Evolutionary conservation across 768 basidiomycete genomes (phyloP).

Genomic region (Tricholoma sp.): DNA sequence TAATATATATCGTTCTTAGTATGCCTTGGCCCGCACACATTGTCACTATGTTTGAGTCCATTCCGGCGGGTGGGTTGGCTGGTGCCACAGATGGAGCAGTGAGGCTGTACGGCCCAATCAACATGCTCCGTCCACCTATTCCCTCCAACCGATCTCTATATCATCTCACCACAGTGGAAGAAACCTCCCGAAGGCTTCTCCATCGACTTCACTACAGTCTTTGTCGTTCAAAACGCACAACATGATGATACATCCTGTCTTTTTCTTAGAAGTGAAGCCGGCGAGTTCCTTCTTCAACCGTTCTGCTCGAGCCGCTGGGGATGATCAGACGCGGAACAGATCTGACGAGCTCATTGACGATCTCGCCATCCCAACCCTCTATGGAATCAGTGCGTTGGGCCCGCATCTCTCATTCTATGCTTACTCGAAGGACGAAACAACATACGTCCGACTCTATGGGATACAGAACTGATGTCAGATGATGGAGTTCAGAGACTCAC

Average conservation of each 20-base stretch:
- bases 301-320: conserved; percentile 16
- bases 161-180: conserved; percentile 17
- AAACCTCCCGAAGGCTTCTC: conserved; percentile 7
- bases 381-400: conserved; percentile 22
- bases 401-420: conserved; percentile 19
- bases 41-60: conserved; percentile 7
- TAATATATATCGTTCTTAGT: too few species aligned
- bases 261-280: conserved; percentile 24
- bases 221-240: conserved; percentile 12
- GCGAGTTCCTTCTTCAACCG: conserved; percentile 5
- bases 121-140: conserved; percentile 16
- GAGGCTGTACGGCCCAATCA: conserved; percentile 21
- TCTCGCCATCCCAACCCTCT: conserved; percentile 13
- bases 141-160: conserved; percentile 12
- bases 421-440: neutral
- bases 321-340: conserved; percentile 21
- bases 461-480: neutral
- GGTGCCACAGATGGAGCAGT: conserved; percentile 13
- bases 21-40: conserved; percentile 8
- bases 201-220: conserved; percentile 17
- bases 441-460: neutral
- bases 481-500: neutral
- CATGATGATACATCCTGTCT: conserved; percentile 21
- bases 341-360: conserved; percentile 13
- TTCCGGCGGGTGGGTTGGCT: conserved; percentile 1